Percentiles rank a stretch among this genome's conserved stretches.
These are phyloP conservation scores for Aspergillus persii DNA, from an alignment of 2,329 filamentous ascomycete genomes.

Conservation along the genomic window DNA sequence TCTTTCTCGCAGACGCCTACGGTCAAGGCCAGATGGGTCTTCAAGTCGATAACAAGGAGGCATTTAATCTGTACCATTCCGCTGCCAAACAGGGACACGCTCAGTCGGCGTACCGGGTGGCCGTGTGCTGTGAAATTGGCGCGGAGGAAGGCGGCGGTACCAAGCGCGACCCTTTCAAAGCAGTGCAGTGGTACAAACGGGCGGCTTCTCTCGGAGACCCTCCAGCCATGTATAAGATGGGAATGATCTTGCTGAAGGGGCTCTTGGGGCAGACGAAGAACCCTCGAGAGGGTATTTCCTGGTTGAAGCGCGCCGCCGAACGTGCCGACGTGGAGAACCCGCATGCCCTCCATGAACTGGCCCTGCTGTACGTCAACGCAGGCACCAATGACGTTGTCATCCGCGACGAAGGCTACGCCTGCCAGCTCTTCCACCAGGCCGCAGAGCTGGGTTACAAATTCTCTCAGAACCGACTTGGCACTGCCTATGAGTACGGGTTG, in stretches of 20 bases:
- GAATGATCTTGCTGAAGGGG: constrained; percentile 92
- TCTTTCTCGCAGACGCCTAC: constrained; percentile 85
- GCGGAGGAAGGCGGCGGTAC: constrained; percentile 93
- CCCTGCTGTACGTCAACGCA: constrained; percentile 56
- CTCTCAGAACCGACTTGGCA: constrained; percentile 84
- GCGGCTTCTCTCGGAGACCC: constrained; percentile 86
- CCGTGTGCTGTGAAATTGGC: constrained; percentile 95
- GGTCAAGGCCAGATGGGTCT: constrained; percentile 77
- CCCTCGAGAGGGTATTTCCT: constrained; percentile 79
- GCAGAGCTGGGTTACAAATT: constrained; percentile 92
- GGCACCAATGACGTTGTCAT: constrained; percentile 68
- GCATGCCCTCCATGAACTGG: constrained; percentile 88
- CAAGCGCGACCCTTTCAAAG: constrained; percentile 83
- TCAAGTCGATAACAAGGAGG: constrained; percentile 83
- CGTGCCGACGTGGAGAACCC: constrained; percentile 85
- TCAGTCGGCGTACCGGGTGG: constrained; percentile 86
- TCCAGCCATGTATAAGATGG: constrained; percentile 97
- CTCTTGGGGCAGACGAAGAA: constrained; percentile 84
- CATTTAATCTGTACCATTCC: constrained; percentile 88
- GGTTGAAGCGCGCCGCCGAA: constrained; percentile 91
- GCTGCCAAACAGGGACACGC: constrained; percentile 87
- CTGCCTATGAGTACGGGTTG: constrained; percentile 84
- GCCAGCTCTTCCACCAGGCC: constrained; percentile 79
- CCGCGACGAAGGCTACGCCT: constrained; percentile 76
- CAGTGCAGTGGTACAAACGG: constrained; percentile 96